A percentile compares a stretch with the other conserved stretches of the same genome.
These are phyloP conservation scores for Pyrenula aspistea DNA, from an alignment of 495 filamentous ascomycete genomes.

Conservation along the genomic window DNA sequence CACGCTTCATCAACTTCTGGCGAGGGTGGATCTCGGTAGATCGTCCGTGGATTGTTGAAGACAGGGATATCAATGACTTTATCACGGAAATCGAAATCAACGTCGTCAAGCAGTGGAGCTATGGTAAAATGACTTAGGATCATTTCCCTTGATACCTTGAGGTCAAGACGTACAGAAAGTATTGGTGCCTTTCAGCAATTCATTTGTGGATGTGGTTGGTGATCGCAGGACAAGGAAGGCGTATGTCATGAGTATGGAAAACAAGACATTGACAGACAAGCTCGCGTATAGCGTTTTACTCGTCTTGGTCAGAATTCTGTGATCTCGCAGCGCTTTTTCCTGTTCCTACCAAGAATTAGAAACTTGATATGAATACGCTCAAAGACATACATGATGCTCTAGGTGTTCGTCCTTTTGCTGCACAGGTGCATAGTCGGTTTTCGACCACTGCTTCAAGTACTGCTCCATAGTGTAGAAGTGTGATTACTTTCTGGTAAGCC, in stretches of 20 bases:
- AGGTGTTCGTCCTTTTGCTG: background rate
- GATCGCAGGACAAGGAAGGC: background rate
- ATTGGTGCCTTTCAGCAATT: background rate
- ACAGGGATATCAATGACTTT: background rate
- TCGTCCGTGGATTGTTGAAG: background rate
- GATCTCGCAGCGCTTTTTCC: background rate
- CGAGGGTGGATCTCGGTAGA: slow-evolving; percentile 1
- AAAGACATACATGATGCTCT: background rate
- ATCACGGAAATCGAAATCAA: background rate
- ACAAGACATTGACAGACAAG: background rate
- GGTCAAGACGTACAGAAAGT: background rate
- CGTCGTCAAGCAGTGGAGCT: background rate
- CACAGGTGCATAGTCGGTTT: background rate
- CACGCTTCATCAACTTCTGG: slow-evolving; percentile 3
- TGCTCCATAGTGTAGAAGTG: background rate
- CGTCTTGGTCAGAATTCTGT: background rate
- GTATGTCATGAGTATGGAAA: background rate
- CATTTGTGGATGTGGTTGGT: background rate
- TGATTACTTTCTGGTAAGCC: background rate
- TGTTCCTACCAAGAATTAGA: background rate
- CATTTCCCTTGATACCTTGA: background rate
- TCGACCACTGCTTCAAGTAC: background rate
- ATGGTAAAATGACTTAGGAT: background rate
- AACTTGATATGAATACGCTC: background rate
- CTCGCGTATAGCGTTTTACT: background rate